Conservation (phyloP, 805 yeast species). For the Yarrowia sp. region DNA sequence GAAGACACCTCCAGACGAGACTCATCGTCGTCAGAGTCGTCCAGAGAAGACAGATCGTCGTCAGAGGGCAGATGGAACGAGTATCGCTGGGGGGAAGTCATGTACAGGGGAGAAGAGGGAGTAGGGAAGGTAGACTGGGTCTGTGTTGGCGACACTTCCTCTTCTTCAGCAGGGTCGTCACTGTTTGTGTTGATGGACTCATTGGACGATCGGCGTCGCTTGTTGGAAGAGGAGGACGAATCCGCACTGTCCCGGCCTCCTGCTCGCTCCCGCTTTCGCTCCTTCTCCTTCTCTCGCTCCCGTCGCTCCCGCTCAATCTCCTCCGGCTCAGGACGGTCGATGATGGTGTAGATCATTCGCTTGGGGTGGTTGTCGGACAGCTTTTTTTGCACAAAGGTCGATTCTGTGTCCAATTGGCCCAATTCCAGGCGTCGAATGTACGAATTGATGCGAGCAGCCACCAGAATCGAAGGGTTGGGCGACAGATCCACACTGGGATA, state of each 20-base stretch:
- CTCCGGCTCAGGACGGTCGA: conserved; percentile 11
- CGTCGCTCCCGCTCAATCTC: conserved; percentile 14
- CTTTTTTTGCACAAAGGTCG: conserved; percentile 23
- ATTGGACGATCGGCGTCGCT: background rate
- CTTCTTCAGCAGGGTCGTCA: conserved; percentile 5
- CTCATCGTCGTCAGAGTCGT: conserved; percentile 18
- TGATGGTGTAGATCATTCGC: conserved; percentile 26
- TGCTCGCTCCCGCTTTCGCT: conserved; percentile 19
- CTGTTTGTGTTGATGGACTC: background rate
- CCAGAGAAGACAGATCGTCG: conserved; percentile 17
- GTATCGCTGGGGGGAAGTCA: conserved; percentile 14
- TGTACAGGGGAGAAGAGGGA: conserved; percentile 10
- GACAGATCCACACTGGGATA: conserved; percentile 23
- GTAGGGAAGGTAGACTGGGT: conserved; percentile 7
- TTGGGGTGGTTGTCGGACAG: conserved; percentile 28
- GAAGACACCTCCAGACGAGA: conserved; percentile 17
- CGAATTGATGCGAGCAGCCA: conserved; percentile 27
- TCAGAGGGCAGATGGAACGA: conserved; percentile 17
- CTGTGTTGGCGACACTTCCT: background rate
- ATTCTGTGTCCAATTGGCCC: conserved; percentile 18
- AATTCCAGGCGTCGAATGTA: conserved; percentile 23
- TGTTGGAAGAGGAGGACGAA: background rate
- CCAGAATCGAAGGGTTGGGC: conserved; percentile 21
- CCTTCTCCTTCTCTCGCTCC: conserved; percentile 25
- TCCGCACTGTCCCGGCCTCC: background rate